Conservation (phyloP, 2,329 filamentous ascomycete species). For the Talaromyces sp. region DNA sequence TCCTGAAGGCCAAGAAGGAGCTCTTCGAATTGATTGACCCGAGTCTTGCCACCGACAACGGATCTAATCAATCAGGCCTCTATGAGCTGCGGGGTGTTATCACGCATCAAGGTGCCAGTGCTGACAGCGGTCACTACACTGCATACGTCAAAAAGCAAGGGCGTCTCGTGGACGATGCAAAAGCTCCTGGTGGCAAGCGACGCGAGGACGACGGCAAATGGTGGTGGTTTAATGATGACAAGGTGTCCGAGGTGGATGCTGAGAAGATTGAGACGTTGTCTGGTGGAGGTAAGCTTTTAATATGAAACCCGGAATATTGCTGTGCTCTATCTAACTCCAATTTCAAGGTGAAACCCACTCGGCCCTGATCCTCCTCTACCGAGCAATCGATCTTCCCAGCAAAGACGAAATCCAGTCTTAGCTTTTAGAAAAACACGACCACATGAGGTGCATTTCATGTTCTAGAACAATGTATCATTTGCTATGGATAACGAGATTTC, state of each 20-base stretch:
- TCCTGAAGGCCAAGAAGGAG: constrained; percentile 81
- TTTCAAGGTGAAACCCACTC: constrained; percentile 45
- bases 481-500: not conserved
- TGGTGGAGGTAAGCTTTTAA: constrained; percentile 64
- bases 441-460: not conserved
- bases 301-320: not conserved
- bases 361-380: constrained; percentile 46
- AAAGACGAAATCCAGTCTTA: constrained; percentile 26
- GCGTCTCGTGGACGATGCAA: constrained; percentile 56
- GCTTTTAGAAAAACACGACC: not conserved
- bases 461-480: not conserved
- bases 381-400: constrained; percentile 44
- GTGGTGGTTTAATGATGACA: constrained; percentile 99
- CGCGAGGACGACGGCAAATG: constrained; percentile 85
- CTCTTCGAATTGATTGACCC: constrained; percentile 71
- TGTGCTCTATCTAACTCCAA: not conserved
- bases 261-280: constrained; percentile 89
- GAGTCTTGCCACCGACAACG: constrained; percentile 68
- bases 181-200: constrained; percentile 62
- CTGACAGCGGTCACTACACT: constrained; percentile 97
- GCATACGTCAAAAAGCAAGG: constrained; percentile 93
- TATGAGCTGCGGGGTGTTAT: constrained; percentile 94
- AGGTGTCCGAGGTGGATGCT: constrained; percentile 82
- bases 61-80: constrained; percentile 86
- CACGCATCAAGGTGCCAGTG: constrained; percentile 92